Evolutionary conservation across 1,284 basidiomycete genomes (phyloP), one percentile per base, ranked within the genome.

Genomic region (Grifola frondosa): DNA sequence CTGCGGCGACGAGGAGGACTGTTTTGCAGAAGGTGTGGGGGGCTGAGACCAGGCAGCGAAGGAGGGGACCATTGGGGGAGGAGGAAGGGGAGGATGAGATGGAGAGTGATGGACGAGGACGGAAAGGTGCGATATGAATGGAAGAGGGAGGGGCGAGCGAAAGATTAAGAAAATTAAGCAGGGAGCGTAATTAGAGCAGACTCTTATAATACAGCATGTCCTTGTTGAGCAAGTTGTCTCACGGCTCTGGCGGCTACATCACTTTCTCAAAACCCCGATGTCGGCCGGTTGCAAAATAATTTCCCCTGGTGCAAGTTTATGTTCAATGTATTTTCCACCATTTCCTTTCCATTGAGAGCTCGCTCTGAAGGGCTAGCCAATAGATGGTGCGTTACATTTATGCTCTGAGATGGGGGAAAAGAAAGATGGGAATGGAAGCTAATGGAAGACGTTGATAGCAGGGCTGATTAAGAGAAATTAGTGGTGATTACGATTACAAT

Each of bases 201-300:
- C 53, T 59, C 58, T 61, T 59, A 61, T 60, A 54, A 49, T 53
- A 49, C 53, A 53, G 46, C 52, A 56, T 49, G 53, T 59, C 58
- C 60, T 57, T 59, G 58, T 61, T 59, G 52, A 48, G 55, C 57
- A 56, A 56, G 57, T 53, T 62, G 61, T 65, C 64, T 59, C 64
- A 65, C 64, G 62, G 54, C 47, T 48, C 49, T 57, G 56, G 50
- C 54, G 45, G 52, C 49, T 45, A 49, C 51, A 53, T 53, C 51
- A 53, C 46, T 26, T 38, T 48, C 50, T 40, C 52, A 54, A 56
- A 54, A 53, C 54, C 55, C 60, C 60, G 58, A 57, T 46, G 52
- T 56, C 54, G 58, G 57, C 51, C 53, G 58, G 49, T 42, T 51
- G 40, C 49, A n/a, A n/a, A 41, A 49, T 53, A 48, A 53, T 52